Evolutionary conservation across 2,329 filamentous ascomycete species (phyloP).

Genomic region (Cytospora leucostoma): DNA sequence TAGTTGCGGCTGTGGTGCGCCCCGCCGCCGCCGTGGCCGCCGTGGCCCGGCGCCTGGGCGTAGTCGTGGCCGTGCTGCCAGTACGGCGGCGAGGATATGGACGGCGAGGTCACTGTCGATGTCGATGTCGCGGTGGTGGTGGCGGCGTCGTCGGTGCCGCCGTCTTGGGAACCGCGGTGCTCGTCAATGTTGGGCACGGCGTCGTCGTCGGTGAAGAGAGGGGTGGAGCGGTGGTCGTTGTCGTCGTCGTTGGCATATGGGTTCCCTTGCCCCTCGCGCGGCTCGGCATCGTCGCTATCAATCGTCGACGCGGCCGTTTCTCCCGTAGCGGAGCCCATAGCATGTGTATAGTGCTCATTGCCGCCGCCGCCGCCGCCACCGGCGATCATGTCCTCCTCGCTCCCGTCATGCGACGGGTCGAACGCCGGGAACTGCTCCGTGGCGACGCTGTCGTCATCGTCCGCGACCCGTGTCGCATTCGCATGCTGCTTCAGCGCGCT

Average conservation of each 20-base stretch:
- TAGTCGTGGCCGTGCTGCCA: slow-evolving; percentile 39
- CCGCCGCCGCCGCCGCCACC: not conserved
- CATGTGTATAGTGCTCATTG: slow-evolving; percentile 23
- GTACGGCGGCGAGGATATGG: slow-evolving; percentile 46
- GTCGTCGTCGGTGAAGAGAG: slow-evolving; percentile 13
- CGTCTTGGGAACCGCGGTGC: not conserved
- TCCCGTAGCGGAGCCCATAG: not conserved
- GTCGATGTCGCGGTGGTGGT: not conserved
- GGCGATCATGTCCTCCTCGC: slow-evolving; percentile 11
- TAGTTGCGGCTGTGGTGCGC: slow-evolving; percentile 41
- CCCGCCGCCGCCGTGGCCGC: not conserved
- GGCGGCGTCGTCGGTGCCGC: not conserved
- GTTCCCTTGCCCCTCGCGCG: not conserved
- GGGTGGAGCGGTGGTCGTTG: slow-evolving; percentile 1
- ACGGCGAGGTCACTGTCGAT: slow-evolving; percentile 31
- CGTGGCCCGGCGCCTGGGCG: slow-evolving; percentile 34
- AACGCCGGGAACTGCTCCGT: slow-evolving; percentile 29
- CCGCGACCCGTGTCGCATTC: slow-evolving; percentile 14
- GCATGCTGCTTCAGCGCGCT: not conserved
- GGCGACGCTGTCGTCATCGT: slow-evolving; percentile 24
- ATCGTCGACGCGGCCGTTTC: not conserved
- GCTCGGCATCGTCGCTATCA: not conserved
- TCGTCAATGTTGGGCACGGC: slow-evolving; percentile 15
- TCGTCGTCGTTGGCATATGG: slow-evolving; percentile 3
- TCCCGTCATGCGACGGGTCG: slow-evolving; percentile 27